phyloP scores from a whole-genome alignment of 345 rosid genomes.

The Murraya paniculata region DNA sequence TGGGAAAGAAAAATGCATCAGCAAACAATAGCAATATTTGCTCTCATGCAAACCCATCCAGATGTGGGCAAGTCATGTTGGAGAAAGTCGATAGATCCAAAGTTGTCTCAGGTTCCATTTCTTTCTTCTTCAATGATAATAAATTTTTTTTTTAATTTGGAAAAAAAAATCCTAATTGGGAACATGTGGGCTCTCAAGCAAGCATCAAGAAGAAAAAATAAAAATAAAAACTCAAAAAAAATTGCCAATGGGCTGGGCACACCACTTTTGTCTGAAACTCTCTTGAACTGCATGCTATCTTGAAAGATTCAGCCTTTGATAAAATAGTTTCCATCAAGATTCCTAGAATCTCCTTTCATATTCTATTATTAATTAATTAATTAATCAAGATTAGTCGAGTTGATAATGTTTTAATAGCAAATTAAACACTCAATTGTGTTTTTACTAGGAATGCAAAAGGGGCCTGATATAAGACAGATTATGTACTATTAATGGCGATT shows the following conservation, averaged over 20 bases:
- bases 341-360: slow-evolving; percentile 18
- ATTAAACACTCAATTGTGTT: no score
- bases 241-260: slow-evolving; percentile 8
- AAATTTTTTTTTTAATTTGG: not conserved
- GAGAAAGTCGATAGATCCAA: slow-evolving; percentile 51
- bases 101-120: slow-evolving; percentile 29
- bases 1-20: slow-evolving; percentile 40
- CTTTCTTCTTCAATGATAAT: not conserved
- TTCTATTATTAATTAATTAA: not conserved
- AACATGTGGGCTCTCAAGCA: slow-evolving; percentile 63
- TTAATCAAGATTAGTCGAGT: not conserved
- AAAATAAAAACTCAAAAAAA: not conserved
- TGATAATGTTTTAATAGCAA: not conserved
- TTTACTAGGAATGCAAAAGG: no score
- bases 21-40: slow-evolving; percentile 26
- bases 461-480: not conserved
- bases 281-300: slow-evolving; percentile 12
- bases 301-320: slow-evolving; percentile 31
- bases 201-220: slow-evolving; percentile 18
- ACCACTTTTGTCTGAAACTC: slow-evolving; percentile 24
- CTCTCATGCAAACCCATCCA: slow-evolving; percentile 25
- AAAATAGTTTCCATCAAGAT: slow-evolving; percentile 19
- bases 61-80: slow-evolving; percentile 24
- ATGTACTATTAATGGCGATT: not conserved
- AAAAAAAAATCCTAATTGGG: slow-evolving; percentile 17